Conservation (phyloP, 768 basidiomycete genomes). For the Baorangia bicolor region DNA sequence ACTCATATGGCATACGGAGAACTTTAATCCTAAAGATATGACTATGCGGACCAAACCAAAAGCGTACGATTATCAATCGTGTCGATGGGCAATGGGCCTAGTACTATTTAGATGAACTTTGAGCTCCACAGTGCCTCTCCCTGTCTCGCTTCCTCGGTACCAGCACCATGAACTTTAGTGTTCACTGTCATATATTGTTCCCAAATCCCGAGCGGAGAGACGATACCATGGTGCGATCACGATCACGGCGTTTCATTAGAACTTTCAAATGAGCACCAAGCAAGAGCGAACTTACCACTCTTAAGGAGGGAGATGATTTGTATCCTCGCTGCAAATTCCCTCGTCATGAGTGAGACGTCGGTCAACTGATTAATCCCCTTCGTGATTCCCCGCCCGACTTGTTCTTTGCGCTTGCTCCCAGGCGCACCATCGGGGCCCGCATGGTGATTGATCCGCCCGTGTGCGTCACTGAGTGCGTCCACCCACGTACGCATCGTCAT, state of each 20-base stretch:
- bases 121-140: constrained; percentile 54
- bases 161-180: constrained; percentile 45
- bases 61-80: neutral
- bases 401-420: constrained; percentile 37
- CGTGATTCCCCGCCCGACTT: constrained; percentile 49
- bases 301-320: constrained; percentile 55
- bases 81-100: neutral
- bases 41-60: neutral
- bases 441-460: constrained; percentile 28
- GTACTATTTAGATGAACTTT: constrained; percentile 41
- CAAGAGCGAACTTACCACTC: constrained; percentile 37
- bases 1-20: neutral
- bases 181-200: constrained; percentile 36
- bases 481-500: constrained; percentile 59
- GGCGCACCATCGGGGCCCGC: neutral
- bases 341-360: constrained; percentile 50
- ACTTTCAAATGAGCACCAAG: neutral
- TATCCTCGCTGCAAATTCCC: constrained; percentile 52
- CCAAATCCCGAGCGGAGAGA: neutral
- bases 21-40: neutral
- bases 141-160: constrained; percentile 49
- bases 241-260: constrained; percentile 1
- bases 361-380: constrained; percentile 50
- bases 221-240: neutral
- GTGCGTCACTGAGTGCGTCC: constrained; percentile 45